A percentile compares a stretch with the other conserved stretches of the same genome.
Evolutionary conservation across 805 yeast species (phyloP).

Genomic region (Lachancea thermotolerans): DNA sequence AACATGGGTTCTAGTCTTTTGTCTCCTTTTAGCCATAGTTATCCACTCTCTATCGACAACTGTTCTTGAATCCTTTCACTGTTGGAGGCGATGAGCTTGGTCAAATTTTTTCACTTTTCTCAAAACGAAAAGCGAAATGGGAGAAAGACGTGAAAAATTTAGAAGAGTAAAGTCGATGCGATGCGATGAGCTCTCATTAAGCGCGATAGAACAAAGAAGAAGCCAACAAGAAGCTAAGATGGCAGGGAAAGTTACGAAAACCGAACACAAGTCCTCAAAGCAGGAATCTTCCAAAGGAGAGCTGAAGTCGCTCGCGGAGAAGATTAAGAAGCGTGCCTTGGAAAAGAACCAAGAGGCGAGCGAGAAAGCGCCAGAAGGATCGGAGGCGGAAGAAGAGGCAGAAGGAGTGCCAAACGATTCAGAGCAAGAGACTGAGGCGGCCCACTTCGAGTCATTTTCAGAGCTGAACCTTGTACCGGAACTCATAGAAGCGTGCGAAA

Average conservation of each 20-base stretch:
- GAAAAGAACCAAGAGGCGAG: slow-evolving; percentile 26
- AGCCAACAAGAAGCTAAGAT: background rate
- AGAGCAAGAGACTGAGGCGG: slow-evolving; percentile 12
- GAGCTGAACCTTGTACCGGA: slow-evolving; percentile 69
- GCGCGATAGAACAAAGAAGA: background rate
- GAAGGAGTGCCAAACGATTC: slow-evolving; percentile 7
- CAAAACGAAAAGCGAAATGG: background rate
- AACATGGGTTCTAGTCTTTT: slow-evolving; percentile 83
- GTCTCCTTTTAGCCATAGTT: slow-evolving; percentile 50
- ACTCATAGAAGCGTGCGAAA: slow-evolving; percentile 69
- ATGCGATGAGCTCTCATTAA: slow-evolving; percentile 14
- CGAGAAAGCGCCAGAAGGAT: slow-evolving; percentile 10
- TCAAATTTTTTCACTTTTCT: background rate
- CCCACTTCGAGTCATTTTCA: slow-evolving; percentile 37
- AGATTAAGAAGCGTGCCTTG: slow-evolving; percentile 41
- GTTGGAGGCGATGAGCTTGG: slow-evolving; percentile 3
- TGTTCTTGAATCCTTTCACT: background rate
- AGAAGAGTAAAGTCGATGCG: slow-evolving; percentile 14
- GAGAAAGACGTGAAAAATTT: background rate
- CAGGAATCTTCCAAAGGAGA: slow-evolving; percentile 20
- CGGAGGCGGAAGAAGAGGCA: slow-evolving; percentile 2
- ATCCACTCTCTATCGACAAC: background rate
- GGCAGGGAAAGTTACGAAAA: slow-evolving; percentile 7
- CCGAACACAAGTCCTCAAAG: slow-evolving; percentile 1
- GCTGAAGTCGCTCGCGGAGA: slow-evolving; percentile 46